Percentiles rank a stretch among this genome's conserved stretches.
Evolutionary conservation across 768 basidiomycete genomes (phyloP).

Genomic region (Hortiboletus flavorubellus): DNA sequence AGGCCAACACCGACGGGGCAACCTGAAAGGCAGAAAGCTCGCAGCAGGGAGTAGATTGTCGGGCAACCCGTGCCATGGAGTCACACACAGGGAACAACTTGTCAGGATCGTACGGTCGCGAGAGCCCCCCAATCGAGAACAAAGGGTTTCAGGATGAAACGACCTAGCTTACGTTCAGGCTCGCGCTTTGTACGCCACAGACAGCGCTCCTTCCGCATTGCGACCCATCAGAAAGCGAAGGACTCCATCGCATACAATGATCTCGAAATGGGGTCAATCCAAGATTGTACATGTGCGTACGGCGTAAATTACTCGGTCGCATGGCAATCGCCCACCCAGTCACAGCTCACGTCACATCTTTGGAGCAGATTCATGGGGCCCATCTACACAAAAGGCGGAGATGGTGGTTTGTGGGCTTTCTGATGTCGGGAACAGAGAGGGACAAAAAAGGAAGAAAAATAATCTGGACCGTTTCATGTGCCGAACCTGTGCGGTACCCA

Average conservation of each 20-base stretch:
- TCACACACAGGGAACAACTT: background rate
- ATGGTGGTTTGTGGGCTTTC: background rate
- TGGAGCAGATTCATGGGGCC: too few relatives aligned
- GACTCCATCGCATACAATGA: background rate
- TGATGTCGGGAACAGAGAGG: background rate
- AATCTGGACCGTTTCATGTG: slow-evolving; percentile 5
- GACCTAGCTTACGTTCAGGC: background rate
- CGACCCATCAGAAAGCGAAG: background rate
- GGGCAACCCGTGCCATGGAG: background rate
- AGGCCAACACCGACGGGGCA: background rate
- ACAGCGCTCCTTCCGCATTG: too few relatives aligned
- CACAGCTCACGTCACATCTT: slow-evolving; percentile 1
- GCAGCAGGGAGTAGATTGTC: background rate
- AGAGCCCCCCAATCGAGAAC: background rate
- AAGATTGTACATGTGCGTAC: background rate
- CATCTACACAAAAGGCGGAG: background rate
- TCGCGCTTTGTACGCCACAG: background rate
- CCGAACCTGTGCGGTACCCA: background rate
- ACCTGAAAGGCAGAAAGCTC: background rate
- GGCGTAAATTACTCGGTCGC: background rate
- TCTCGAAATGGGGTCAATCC: background rate
- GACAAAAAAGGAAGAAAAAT: background rate
- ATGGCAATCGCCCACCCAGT: background rate
- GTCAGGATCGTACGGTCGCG: background rate
- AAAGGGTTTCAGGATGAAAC: background rate